Evolutionary conservation across 192 early-diverging fungal species (phyloP).

Genomic region (Coemansia javaensis): DNA sequence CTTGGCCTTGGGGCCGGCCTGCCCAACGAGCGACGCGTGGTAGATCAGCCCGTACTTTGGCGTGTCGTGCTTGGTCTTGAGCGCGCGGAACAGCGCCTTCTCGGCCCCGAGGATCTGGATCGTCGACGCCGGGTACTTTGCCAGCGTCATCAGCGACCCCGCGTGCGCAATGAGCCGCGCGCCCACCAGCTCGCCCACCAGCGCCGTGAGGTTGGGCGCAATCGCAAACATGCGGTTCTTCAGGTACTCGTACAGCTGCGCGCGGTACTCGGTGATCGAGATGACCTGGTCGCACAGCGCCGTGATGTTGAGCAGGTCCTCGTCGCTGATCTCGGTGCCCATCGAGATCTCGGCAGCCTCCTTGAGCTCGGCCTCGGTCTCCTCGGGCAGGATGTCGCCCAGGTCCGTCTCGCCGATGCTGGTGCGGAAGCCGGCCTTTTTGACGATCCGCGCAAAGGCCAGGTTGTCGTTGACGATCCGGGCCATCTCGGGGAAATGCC

Average conservation of each 20-base stretch:
- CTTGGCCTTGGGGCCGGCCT: conserved; percentile 93
- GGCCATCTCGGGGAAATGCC: conserved; percentile 99
- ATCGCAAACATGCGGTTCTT: conserved; percentile 94
- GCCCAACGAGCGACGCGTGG: conserved; percentile 94
- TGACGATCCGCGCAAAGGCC: conserved; percentile 85
- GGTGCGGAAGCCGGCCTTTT: conserved; percentile 86
- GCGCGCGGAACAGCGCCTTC: conserved; percentile 99
- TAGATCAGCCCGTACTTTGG: conserved; percentile 99
- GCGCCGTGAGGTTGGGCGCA: conserved; percentile 82
- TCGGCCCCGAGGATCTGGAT: conserved; percentile 99
- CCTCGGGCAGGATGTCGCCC: conserved; percentile 80
- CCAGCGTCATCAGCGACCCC: conserved; percentile 92
- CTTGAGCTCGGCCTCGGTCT: conserved; percentile 87
- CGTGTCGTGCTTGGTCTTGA: conserved; percentile 98
- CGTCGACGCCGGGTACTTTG: conserved; percentile 97
- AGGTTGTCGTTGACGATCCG: conserved; percentile 94
- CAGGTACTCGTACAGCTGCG: conserved; percentile 93
- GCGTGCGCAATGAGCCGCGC: conserved; percentile 97
- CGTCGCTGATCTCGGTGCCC: conserved; percentile 96
- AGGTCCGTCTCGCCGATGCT: conserved; percentile 76
- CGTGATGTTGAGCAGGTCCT: conserved; percentile 95
- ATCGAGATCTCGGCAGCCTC: conserved; percentile 97
- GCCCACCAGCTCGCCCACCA: conserved; percentile 98
- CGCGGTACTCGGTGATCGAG: conserved; percentile 89
- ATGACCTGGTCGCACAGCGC: conserved; percentile 95